Evolutionary conservation across 2,329 filamentous ascomycete species (phyloP).

Genomic region (Blastomyces parvus): DNA sequence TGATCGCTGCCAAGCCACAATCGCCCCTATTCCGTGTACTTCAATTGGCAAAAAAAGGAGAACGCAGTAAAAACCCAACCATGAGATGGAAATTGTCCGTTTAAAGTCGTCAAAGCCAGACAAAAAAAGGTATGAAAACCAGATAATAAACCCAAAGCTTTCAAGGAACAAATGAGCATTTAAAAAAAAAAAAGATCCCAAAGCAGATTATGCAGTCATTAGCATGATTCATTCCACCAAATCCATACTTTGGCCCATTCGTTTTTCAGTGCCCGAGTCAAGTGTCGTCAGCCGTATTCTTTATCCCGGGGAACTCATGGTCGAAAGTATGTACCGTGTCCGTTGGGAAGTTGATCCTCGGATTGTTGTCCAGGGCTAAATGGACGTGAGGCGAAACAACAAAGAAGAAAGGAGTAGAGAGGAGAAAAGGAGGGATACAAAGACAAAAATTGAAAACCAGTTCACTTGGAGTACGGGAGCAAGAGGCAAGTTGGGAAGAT

Average conservation of each 20-base stretch:
- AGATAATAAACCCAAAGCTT: background rate
- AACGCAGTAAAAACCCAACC: background rate
- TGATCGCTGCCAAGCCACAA: background rate
- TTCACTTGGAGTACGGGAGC: background rate
- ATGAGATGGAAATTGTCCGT: background rate
- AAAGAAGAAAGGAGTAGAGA: background rate
- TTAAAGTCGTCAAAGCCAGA: background rate
- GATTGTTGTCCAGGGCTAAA: background rate
- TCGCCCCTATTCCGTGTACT: background rate
- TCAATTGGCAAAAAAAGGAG: background rate
- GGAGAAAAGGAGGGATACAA: background rate
- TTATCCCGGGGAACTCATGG: background rate
- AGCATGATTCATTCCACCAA: background rate
- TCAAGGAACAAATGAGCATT: background rate
- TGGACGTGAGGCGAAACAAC: background rate
- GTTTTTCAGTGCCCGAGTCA: background rate
- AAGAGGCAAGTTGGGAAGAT: background rate
- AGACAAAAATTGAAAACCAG: background rate
- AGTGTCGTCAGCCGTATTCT: background rate
- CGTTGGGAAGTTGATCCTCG: background rate
- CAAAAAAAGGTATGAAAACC: background rate
- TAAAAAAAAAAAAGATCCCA: background rate
- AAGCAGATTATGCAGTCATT: background rate
- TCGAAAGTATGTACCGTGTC: background rate
- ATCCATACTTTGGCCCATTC: background rate